Conservation (phyloP, 139 green algal genomes). For the Volvox africanus region DNA sequence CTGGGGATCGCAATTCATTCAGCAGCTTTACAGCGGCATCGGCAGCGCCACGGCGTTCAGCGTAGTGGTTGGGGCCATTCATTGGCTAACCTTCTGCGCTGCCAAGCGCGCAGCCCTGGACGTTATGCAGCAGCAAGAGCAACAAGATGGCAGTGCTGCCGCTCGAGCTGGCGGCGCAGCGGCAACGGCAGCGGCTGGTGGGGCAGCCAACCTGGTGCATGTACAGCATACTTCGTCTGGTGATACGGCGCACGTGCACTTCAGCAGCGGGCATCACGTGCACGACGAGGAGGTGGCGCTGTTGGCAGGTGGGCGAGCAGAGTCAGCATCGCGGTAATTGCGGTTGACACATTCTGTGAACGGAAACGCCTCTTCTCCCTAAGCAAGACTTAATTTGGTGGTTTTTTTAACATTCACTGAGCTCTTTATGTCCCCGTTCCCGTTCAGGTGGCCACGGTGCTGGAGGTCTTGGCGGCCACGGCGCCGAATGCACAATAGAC, state of each 20-base stretch:
- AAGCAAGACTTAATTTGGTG: too few relatives aligned
- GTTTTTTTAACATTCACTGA: too few relatives aligned
- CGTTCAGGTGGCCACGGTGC: neutral
- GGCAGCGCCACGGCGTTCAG: constrained; percentile 58
- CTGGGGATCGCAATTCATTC: constrained; percentile 15
- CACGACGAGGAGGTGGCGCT: constrained; percentile 42
- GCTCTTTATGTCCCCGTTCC: too few relatives aligned
- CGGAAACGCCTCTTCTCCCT: too few relatives aligned
- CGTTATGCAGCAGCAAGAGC: constrained; percentile 17
- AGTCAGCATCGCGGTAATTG: too few relatives aligned
- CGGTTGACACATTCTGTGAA: too few relatives aligned
- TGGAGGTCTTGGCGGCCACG: neutral
- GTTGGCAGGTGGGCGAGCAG: neutral
- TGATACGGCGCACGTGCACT: constrained; percentile 32
- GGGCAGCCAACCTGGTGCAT: neutral
- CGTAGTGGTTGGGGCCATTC: constrained; percentile 65
- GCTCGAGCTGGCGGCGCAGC: neutral
- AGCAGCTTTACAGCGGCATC: constrained; percentile 54
- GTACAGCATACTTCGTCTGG: neutral
- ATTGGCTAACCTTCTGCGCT: constrained; percentile 50
- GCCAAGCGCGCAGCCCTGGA: constrained; percentile 41
- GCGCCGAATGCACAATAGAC: neutral
- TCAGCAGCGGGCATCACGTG: constrained; percentile 43
- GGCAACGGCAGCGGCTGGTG: neutral
- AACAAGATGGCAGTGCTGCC: neutral